Conservation (phyloP, 2,329 filamentous ascomycete species). For the Capronia coronata region DNA sequence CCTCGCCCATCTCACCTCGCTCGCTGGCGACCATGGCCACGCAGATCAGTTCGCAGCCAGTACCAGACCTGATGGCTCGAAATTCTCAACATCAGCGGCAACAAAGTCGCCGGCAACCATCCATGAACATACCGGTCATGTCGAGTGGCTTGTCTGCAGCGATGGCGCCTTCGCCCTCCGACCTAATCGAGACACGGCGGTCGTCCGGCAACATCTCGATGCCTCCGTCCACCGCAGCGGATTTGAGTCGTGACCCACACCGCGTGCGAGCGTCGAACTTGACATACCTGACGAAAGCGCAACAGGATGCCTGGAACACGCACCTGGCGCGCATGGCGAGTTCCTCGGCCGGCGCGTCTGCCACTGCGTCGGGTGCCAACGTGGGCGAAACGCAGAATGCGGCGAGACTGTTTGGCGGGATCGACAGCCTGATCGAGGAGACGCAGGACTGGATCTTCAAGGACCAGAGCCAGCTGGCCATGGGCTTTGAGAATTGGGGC, state of each 20-base stretch:
- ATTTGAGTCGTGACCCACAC: constrained; percentile 21
- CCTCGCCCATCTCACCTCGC: constrained; percentile 48
- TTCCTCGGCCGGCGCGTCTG: constrained; percentile 24
- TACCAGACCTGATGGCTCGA: constrained; percentile 22
- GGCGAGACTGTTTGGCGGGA: constrained; percentile 52
- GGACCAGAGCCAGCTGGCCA: constrained; percentile 55
- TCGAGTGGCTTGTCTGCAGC: constrained; percentile 12
- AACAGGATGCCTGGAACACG: constrained; percentile 35
- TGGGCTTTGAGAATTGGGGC: constrained; percentile 58
- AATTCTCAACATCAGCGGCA: constrained; percentile 29
- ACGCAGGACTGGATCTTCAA: constrained; percentile 60
- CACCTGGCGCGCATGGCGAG: constrained; percentile 27
- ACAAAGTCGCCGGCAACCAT: constrained; percentile 26
- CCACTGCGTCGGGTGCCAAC: constrained; percentile 25
- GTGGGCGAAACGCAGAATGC: constrained; percentile 37
- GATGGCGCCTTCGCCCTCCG: constrained; percentile 17
- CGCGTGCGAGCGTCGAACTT: constrained; percentile 14
- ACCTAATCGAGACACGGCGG: constrained; percentile 18
- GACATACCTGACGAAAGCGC: constrained; percentile 27
- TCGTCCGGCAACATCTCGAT: constrained; percentile 26
- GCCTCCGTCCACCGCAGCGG: constrained; percentile 29
- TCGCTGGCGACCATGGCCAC: constrained; percentile 30
- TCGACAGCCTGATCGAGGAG: constrained; percentile 56
- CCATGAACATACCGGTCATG: constrained; percentile 9
- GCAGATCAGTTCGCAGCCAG: constrained; percentile 22